phyloP scores from a whole-genome alignment of 2,329 filamentous ascomycete genomes.

The Alternaria sp. region DNA sequence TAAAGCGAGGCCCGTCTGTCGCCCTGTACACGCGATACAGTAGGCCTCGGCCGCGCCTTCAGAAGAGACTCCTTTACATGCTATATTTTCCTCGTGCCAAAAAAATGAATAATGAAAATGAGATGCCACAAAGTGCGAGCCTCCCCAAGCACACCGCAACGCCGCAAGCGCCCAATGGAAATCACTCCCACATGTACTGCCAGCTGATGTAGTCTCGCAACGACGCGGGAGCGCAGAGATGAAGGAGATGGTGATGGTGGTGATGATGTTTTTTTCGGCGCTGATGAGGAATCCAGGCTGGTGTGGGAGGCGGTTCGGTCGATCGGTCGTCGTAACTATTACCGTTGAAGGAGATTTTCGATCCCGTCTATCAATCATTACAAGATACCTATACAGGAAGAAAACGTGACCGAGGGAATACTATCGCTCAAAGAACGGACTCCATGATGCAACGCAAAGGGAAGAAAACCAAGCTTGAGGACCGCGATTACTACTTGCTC shows the following conservation, averaged over 20 bases:
- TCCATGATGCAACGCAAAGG: conserved; percentile 46
- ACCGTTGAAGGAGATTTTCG: conserved; percentile 48
- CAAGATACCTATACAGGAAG: conserved; percentile 53
- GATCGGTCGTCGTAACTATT: conserved; percentile 46
- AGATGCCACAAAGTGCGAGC: conserved; percentile 35
- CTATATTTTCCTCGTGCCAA: conserved; percentile 40
- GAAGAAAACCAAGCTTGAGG: conserved; percentile 27
- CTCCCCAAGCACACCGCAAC: conserved; percentile 32
- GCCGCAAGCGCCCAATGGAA: conserved; percentile 39
- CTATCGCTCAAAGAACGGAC: conserved; percentile 47
- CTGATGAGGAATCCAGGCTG: conserved; percentile 40
- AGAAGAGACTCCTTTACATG: conserved; percentile 41
- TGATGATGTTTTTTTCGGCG: conserved; percentile 21
- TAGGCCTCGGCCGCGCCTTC: conserved; percentile 12
- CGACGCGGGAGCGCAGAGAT: conserved; percentile 31
- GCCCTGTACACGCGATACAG: conserved; percentile 27
- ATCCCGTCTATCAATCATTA: conserved; percentile 54
- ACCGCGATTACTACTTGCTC: conserved; percentile 39
- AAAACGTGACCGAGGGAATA: conserved; percentile 40
- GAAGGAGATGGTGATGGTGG: conserved; percentile 29
- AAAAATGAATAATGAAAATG: conserved; percentile 33
- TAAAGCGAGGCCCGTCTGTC: conserved; percentile 21
- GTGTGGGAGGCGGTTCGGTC: conserved; percentile 31
- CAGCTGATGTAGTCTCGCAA: conserved; percentile 27
- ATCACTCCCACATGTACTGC: conserved; percentile 33